Base-by-base conservation (phyloP, 139 green algal species). In the Volvox africanus region DNA sequence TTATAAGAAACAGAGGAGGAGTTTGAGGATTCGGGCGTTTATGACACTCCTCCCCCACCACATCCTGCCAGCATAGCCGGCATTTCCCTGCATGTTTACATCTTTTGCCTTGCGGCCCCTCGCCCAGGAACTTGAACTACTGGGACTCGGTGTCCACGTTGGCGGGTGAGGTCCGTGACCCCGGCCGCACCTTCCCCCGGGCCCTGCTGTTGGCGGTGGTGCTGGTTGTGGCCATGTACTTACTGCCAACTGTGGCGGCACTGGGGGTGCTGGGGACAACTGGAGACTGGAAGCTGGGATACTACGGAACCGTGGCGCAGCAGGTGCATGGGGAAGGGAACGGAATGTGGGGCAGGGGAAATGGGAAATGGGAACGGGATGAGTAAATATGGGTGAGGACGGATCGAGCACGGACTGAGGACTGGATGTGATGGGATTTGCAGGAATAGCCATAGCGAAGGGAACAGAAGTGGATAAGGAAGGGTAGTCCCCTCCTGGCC, bases 61-160 rank as follows among this genome's bases (percentile, higher is more conserved):
- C n/a, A 55, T 55, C 9, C 44, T 55, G 44, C 44, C 44, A 55
- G 9, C 44, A 9, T 9, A 55, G 5, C 5, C 44, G 44, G 44
- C 44, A 55, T 55, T 14, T 55, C 44, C 9, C 9, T 55, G 44
- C 44, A 14, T 55, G 44, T 55, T 55, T n/a, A n/a, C n/a, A 55
- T 55, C 44, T 55, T 71, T 35, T 62, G 28, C 88, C 55, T 35
- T 24, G 35, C 67, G 65, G 37, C n/a, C 65, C 26, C 32, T 69
- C 11, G n/a, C 99, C 98, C 94, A 99, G 98, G 97, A 95, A 96
- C 92, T 88, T 95, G 30, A 96, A 94, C 88, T 93, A 92, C 86
- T 96, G 94, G 97, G 97, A 99, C 93, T 96, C 89, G 18, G 95
- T 98, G 26, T 97, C 94, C 36, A 99, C 96, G 6, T 93, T 99